Evolutionary conservation across 2,329 filamentous ascomycete genomes (phyloP).

Genomic region (Pleoardoris graminearum): DNA sequence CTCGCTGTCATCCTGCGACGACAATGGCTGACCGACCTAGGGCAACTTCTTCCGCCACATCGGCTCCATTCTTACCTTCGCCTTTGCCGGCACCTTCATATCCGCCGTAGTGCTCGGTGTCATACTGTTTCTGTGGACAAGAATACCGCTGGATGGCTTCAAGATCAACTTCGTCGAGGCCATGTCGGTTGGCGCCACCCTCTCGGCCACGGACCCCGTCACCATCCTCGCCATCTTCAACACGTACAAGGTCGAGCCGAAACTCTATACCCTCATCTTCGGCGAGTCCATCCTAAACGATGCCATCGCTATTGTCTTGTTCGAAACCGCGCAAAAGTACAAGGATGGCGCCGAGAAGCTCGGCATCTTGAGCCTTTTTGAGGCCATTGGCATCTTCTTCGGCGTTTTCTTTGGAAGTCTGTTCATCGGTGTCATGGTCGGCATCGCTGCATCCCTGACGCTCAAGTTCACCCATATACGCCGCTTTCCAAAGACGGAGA

Average conservation of each 20-base stretch:
- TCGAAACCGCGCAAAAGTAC: slow-evolving; percentile 95
- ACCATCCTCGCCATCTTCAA: slow-evolving; percentile 99
- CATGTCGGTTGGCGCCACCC: slow-evolving; percentile 91
- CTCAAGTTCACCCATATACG: slow-evolving; percentile 95
- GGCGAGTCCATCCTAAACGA: slow-evolving; percentile 98
- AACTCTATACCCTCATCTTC: slow-evolving; percentile 98
- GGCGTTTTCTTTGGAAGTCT: slow-evolving; percentile 94
- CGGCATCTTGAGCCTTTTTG: slow-evolving; percentile 80
- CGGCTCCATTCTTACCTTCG: slow-evolving; percentile 94
- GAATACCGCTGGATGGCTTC: slow-evolving; percentile 81
- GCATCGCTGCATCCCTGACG: slow-evolving; percentile 81
- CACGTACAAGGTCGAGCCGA: slow-evolving; percentile 97
- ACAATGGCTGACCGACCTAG: slow-evolving; percentile 28
- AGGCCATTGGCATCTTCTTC: slow-evolving; percentile 92
- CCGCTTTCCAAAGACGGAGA: slow-evolving; percentile 94
- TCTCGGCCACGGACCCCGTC: slow-evolving; percentile 95
- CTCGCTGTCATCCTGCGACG: slow-evolving; percentile 6
- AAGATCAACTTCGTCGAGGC: slow-evolving; percentile 92
- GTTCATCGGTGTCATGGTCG: slow-evolving; percentile 83
- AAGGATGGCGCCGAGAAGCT: slow-evolving; percentile 71
- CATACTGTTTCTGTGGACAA: slow-evolving; percentile 86
- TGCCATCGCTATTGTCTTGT: slow-evolving; percentile 96
- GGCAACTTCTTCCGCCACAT: slow-evolving; percentile 99
- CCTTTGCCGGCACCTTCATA: slow-evolving; percentile 95
- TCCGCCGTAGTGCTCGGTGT: slow-evolving; percentile 92